These are phyloP conservation scores for Podila epigama DNA, from an alignment of 192 early-diverging fungal genomes.

Conservation along the genomic window DNA sequence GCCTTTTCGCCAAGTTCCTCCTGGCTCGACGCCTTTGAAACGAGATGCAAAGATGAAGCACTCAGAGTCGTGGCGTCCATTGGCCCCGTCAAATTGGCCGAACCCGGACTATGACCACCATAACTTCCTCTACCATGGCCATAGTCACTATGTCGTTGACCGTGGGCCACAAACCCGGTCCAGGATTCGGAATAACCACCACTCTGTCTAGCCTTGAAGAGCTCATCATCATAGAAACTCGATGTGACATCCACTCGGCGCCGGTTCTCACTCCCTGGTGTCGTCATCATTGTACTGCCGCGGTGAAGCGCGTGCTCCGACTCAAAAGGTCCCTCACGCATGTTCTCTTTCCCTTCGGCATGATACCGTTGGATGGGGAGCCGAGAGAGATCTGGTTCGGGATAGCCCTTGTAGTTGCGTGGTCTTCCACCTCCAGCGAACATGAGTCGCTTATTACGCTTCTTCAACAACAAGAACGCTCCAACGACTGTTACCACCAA, in stretches of 20 bases:
- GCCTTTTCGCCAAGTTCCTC: not conserved
- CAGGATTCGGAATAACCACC: not conserved
- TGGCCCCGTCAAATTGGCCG: not conserved
- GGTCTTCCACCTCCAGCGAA: slow-evolving; percentile 12
- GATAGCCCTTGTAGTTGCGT: slow-evolving; percentile 25
- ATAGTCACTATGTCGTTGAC: not conserved
- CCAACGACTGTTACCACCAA: slow-evolving; percentile 28
- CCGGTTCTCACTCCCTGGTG: not conserved
- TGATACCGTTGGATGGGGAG: not conserved
- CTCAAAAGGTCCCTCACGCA: not conserved
- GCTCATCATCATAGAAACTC: not conserved
- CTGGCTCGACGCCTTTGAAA: not conserved
- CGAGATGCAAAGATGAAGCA: not conserved
- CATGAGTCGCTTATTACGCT: slow-evolving; percentile 40
- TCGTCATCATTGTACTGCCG: not conserved
- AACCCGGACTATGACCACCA: too few relatives aligned
- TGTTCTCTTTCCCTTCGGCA: not conserved
- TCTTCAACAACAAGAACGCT: slow-evolving; percentile 32
- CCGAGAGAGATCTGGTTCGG: slow-evolving; percentile 15
- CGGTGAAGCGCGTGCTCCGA: not conserved
- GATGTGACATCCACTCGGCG: not conserved
- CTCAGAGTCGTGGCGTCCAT: too few relatives aligned
- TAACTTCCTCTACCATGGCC: too few relatives aligned
- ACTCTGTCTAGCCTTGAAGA: not conserved
- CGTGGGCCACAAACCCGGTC: not conserved